Evolutionary conservation across 1,284 basidiomycete species (phyloP), one percentile per base, ranked within the genome.

Genomic region (Sporisorium graminicola): DNA sequence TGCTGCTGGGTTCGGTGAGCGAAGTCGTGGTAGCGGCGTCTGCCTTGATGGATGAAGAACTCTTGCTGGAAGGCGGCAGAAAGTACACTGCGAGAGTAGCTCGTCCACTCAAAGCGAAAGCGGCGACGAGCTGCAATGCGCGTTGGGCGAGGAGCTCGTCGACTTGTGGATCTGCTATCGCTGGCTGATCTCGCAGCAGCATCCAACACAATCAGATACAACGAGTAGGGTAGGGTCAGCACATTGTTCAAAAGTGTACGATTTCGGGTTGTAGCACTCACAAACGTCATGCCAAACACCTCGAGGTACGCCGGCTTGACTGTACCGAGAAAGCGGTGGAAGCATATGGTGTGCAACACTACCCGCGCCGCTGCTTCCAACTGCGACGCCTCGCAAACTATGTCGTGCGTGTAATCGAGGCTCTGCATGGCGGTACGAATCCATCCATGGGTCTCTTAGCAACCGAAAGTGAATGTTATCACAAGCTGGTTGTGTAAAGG

Each of bases 321-420:
- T 2, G 73, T 75, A 4, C 73, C 73, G 24, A 75, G 35, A 9
- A 71, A 58, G 8, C 73, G 44, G 43, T 75, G 68, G 58, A 75
- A 75, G 56, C 67, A 67, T 6, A 75, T 75, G 12, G 65, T 37
- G 37, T 75, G 73, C 40, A 75, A 53, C 16, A 67, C 58, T 20
- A 49, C 56, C 10, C 51, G 44, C 2, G 64, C 68, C 0, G 55
- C 57, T 29, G 58, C 51, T 16, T 58, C 22, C 5, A 75, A 18
- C 10, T 71, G 51, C 29, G 51, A 29, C 14, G 31, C n/a, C 9
- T 63, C 52, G 51, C 50, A 47, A 12, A 13, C 9, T 4, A 69
- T 22, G n/a, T 7, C n/a, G 20, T 63, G 60, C 22, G 29, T 54
- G 43, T 63, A 63, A 13, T 29, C 18, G 1, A 55, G 42, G 3